These are phyloP conservation scores for Plasmodium relictum DNA, from an alignment of 169 alveolate species.

Conservation along the genomic window DNA sequence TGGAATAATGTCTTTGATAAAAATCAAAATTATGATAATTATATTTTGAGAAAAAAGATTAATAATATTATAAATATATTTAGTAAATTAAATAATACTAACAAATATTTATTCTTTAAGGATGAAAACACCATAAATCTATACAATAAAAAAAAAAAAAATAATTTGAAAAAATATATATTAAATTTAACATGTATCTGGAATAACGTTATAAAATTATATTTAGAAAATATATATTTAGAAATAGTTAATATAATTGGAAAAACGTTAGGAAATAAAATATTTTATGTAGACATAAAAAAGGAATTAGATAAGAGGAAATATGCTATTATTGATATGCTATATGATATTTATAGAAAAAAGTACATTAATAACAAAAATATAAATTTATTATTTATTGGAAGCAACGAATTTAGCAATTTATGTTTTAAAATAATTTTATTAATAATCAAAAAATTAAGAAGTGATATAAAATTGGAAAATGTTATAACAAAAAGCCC, in stretches of 20 bases:
- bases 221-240: conserved; percentile 26
- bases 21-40: too few relatives aligned
- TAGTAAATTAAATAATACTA: neutral
- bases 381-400: conserved; percentile 30
- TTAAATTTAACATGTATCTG: neutral
- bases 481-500: conserved; percentile 67
- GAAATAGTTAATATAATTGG: conserved; percentile 46
- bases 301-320: conserved; percentile 33
- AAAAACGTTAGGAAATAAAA: conserved; percentile 47
- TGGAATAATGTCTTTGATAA: too few relatives aligned
- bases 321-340: conserved; percentile 29
- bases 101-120: conserved; percentile 28
- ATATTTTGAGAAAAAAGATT: neutral
- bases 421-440: conserved; percentile 41
- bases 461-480: conserved; percentile 43
- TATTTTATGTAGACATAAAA: conserved; percentile 45
- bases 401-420: conserved; percentile 58
- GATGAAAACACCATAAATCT: neutral
- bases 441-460: conserved; percentile 35
- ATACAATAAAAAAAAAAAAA: neutral
- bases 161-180: neutral
- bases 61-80: conserved; percentile 4
- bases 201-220: conserved; percentile 6
- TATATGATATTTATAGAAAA: conserved; percentile 27
- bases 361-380: neutral